Percentiles rank a stretch among this genome's conserved stretches.
phyloP scores from a whole-genome alignment of 371 early-diverging fungal genomes.

The Rhizopus microsporus region DNA sequence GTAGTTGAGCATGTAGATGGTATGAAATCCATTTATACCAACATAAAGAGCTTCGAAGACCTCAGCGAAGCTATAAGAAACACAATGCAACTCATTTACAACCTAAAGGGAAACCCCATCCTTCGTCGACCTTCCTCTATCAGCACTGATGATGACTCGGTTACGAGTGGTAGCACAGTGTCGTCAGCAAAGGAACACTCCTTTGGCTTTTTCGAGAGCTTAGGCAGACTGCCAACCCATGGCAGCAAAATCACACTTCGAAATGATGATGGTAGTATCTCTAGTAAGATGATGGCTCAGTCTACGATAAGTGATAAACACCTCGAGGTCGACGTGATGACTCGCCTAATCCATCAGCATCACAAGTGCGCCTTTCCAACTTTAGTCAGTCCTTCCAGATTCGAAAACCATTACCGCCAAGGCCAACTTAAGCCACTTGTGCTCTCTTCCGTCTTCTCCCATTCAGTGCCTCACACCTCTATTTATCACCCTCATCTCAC shows the following conservation, averaged over 20 bases:
- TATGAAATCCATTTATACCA: conserved; percentile 27
- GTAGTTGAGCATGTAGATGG: conserved; percentile 24
- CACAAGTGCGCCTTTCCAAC: conserved; percentile 38
- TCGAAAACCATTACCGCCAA: conserved; percentile 28
- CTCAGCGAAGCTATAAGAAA: conserved; percentile 25
- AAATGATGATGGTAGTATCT: background rate
- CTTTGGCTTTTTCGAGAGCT: conserved; percentile 32
- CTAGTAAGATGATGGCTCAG: background rate
- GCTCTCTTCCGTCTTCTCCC: conserved; percentile 29
- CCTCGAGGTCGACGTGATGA: conserved; percentile 23
- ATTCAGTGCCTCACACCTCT: conserved; percentile 32
- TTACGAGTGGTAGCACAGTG: background rate
- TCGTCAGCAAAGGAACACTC: conserved; percentile 12
- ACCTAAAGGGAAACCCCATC: conserved; percentile 10
- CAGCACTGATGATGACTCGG: background rate
- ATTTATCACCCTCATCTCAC: conserved; percentile 33
- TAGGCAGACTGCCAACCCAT: conserved; percentile 21
- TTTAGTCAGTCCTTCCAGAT: conserved; percentile 28
- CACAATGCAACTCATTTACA: conserved; percentile 18
- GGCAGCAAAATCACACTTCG: background rate
- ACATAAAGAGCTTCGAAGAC: conserved; percentile 28
- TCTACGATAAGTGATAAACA: conserved; percentile 8
- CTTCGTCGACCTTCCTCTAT: conserved; percentile 7
- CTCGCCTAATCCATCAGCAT: conserved; percentile 27
- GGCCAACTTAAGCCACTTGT: conserved; percentile 27